phyloP scores from a whole-genome alignment of 345 rosid genomes.

The Syzygium grande region DNA sequence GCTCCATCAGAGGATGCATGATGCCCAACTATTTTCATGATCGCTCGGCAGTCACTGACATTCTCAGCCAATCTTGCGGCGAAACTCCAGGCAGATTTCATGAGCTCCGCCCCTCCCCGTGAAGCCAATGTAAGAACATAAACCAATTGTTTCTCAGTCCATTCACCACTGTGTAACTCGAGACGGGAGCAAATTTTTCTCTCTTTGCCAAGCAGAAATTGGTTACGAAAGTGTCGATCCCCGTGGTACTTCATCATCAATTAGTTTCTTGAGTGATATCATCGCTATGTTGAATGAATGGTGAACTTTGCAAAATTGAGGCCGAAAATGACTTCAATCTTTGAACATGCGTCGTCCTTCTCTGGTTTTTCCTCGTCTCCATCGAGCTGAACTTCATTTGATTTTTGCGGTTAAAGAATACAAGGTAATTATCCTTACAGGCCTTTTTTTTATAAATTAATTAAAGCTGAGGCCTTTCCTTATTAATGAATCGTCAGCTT shows the following conservation, averaged over 20 bases:
- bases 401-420: no score
- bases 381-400: neutral
- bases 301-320: no score
- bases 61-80: slow-evolving; percentile 29
- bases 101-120: slow-evolving; percentile 48
- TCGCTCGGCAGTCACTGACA: slow-evolving; percentile 28
- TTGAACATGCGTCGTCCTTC: slow-evolving; percentile 11
- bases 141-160: slow-evolving; percentile 23
- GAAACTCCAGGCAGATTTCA: slow-evolving; percentile 30
- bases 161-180: slow-evolving; percentile 18
- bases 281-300: no score
- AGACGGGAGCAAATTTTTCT: slow-evolving; percentile 25
- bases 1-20: slow-evolving; percentile 34
- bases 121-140: slow-evolving; percentile 30
- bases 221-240: slow-evolving; percentile 7
- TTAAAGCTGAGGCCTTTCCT: neutral
- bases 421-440: neutral
- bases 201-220: slow-evolving; percentile 12
- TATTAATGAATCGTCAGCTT: neutral
- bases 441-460: neutral
- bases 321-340: no score
- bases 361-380: slow-evolving; percentile 8
- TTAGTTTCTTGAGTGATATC: no score
- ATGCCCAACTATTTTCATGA: slow-evolving; percentile 29
- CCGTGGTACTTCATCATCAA: no score